These are phyloP conservation scores for Trypanosoma scelopori DNA, from an alignment of 208 protist species.

Conservation along the genomic window DNA sequence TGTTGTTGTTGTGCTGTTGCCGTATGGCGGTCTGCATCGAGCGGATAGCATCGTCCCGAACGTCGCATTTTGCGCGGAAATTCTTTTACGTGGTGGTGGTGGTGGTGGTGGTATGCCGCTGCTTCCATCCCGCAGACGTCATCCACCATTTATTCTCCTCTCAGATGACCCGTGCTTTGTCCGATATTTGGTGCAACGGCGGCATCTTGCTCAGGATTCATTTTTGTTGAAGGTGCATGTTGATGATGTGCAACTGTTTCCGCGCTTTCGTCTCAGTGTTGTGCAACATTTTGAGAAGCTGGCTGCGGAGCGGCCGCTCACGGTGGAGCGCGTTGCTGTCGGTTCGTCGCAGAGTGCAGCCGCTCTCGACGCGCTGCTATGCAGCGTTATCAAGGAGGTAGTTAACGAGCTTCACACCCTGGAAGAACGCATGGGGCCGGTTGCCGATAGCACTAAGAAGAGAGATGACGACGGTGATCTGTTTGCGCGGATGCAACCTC, in stretches of 20 bases:
- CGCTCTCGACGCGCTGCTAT: conserved; percentile 52
- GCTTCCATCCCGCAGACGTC: conserved; percentile 10
- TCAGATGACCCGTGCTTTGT: conserved; percentile 60
- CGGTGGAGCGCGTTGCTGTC: conserved; percentile 61
- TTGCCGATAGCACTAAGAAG: background rate
- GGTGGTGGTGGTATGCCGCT: conserved; percentile 20
- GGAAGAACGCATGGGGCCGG: conserved; percentile 33
- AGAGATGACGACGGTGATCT: conserved; percentile 7
- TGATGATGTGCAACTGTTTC: conserved; percentile 79
- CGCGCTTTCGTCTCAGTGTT: conserved; percentile 76
- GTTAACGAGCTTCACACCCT: conserved; percentile 60
- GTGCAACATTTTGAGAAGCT: conserved; percentile 78
- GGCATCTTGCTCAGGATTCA: conserved; percentile 54
- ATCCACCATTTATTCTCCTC: conserved; percentile 50
- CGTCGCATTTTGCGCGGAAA: conserved; percentile 69
- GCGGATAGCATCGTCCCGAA: conserved; percentile 44
- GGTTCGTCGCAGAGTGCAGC: conserved; percentile 19
- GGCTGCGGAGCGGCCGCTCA: conserved; percentile 35
- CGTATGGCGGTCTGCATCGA: conserved; percentile 16
- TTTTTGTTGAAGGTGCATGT: conserved; percentile 69
- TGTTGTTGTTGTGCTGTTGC: conserved; percentile 45
- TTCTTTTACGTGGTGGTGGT: conserved; percentile 49
- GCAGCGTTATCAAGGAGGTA: conserved; percentile 64
- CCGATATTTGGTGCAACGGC: conserved; percentile 65
- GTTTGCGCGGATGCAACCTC: conserved; percentile 2